phyloP scores from a whole-genome alignment of 257 asterid genomes.

The Anisodus acutangulus region DNA sequence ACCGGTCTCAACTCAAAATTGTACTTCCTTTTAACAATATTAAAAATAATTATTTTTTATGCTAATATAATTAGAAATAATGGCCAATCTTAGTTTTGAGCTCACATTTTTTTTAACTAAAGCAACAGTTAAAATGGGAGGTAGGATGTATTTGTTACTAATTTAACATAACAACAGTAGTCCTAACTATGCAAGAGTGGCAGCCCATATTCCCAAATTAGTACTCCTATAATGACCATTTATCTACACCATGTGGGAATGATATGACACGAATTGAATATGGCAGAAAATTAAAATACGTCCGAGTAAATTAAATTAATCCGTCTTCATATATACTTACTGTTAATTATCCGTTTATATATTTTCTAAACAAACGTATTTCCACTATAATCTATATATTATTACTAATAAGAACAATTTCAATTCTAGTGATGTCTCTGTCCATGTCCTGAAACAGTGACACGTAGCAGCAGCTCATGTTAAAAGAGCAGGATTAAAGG shows the following conservation, averaged over 20 bases:
- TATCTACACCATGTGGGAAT: constrained; percentile 8
- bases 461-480: constrained; percentile 25
- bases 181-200: too few relatives aligned
- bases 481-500: constrained; percentile 27
- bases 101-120: too few relatives aligned
- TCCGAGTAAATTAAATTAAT: neutral
- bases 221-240: neutral
- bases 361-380: neutral
- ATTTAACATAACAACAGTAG: too few relatives aligned
- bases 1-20: too few relatives aligned
- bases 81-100: too few relatives aligned
- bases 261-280: neutral
- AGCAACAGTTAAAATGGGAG: too few relatives aligned
- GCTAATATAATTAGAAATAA: too few relatives aligned
- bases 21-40: too few relatives aligned
- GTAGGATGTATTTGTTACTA: neutral
- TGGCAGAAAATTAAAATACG: constrained; percentile 10
- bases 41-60: too few relatives aligned
- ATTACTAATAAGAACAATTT: neutral
- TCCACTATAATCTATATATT: too few relatives aligned
- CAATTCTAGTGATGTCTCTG: neutral
- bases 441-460: constrained; percentile 18
- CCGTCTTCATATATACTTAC: neutral
- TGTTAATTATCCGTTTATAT: neutral
- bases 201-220: neutral